Base-by-base conservation (phyloP, 2,329 filamentous ascomycete species). In the Corinectria fuckeliana region DNA sequence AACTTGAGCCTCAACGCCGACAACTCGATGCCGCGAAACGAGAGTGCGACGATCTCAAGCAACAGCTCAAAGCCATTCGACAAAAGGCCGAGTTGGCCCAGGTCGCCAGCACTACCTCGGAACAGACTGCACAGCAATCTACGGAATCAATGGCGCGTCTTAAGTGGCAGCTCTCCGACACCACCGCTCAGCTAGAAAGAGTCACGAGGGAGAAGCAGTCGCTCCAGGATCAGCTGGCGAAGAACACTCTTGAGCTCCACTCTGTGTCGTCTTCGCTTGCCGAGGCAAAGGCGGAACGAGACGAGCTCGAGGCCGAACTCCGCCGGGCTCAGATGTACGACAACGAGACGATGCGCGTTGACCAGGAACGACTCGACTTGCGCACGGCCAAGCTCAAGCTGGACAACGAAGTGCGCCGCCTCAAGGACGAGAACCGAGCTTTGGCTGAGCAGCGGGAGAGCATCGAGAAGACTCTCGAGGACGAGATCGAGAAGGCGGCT, bases 341-440 rank as follows among this genome's bases (percentile, higher is more conserved):
- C 48, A 82, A 82, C 54, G 85, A 88, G 58, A 85, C 82, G 1
- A 82, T 86, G 65, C 83, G 82, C 11, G 73, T 90, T 44, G 89
- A 91, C 65, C 85, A 88, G 61, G 90, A 92, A 69, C 87, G 88
- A 63, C 77, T 89, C 44, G 88, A 91, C 53, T 78, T 92, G 21
- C 86, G 88, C 16, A 86, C 87, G 25, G 77, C 85, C n/a, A 90
- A 88, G 71, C 77, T 87, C 62, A 89, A 87, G 68, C 81, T 91
- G 16, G 89, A 92, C 63, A 83, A 80, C 60, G 89, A 92, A 68
- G 78, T 90, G 14, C 85, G 86, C 39, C 81, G 87, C 11, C 77
- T 91, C 14, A 85, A 81, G 50, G 86, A 90, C 8, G 89, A 92
- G 70, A 88, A 87, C 67, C 81, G 80, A 55, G 72, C 79, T 1